Evolutionary conservation across 2,329 filamentous ascomycete genomes (phyloP), one percentile per base, ranked within the genome.

Genomic region (Mycosphaerella arachidis): DNA sequence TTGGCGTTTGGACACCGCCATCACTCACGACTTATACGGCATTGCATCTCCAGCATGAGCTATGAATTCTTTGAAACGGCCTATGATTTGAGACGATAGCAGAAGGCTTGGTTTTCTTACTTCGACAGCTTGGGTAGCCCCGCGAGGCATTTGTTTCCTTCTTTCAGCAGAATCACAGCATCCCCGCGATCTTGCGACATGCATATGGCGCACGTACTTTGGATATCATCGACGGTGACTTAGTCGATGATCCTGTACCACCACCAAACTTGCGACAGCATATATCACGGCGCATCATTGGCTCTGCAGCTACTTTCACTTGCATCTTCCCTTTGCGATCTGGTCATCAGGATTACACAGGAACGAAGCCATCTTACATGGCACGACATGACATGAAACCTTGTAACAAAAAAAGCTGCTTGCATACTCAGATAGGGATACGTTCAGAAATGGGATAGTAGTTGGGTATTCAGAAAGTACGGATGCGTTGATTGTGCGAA

Each of bases 31-130:
- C 57, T 53, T 60, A 53, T 8, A 62, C 59, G 59, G 55, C 61
- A 56, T 37, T 53, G 37, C 54, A 48, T 55, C 54, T 60, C 37
- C 53, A 62, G 59, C 60, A 66, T 54, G 57, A 66, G 61, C 59
- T 62, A 65, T 52, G 63, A 63, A 52, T 53, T 56, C 54, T 40
- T 35, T 45, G 61, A 59, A 53, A 65, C 61, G 57, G 63, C 61
- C 63, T 57, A 60, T 43, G 57, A 58, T 37, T 48, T 57, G 58
- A 60, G 46, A 60, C 58, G 54, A 60, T 54, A 60, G 54, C 53
- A 60, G 48, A 56, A 55, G 51, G 57, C 45, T 24, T 48, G 52
- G 52, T 40, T 40, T 31, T 59, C 24, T 59, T 31, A 59, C 56
- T 58, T 58, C 56, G 43, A 58, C 56, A 58, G 56, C 50, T 53